Conservation (phyloP, 83 land plant species). For the Larix sibirica region DNA sequence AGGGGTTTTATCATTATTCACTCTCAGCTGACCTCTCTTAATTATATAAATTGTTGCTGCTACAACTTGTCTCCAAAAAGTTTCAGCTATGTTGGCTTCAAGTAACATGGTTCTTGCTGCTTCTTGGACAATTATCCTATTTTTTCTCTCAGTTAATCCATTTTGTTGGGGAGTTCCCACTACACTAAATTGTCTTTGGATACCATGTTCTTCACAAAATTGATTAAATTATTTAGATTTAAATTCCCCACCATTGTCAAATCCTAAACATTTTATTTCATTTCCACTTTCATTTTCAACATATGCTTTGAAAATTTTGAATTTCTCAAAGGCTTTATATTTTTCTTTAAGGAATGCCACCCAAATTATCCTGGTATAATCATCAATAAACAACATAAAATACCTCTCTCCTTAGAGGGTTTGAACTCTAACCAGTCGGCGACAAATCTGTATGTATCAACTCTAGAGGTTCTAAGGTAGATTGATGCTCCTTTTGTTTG, state of each 20-base stretch:
- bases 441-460: no score
- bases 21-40: not conserved
- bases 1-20: not conserved
- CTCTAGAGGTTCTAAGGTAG: no score
- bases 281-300: not conserved
- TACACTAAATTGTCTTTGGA: not conserved
- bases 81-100: not conserved
- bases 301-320: not conserved
- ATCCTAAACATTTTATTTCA: not conserved
- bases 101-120: not conserved
- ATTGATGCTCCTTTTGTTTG: no score
- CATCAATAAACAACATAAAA: not conserved
- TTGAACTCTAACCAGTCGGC: no score
- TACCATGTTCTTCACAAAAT: not conserved
- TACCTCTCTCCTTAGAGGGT: not conserved
- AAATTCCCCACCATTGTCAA: not conserved
- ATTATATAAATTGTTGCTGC: not conserved
- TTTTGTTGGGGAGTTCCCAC: not conserved
- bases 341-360: not conserved
- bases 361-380: not conserved
- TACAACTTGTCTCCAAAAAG: not conserved
- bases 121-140: not conserved
- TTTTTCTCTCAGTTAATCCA: not conserved
- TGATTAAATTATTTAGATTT: not conserved
- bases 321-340: not conserved